phyloP scores from a whole-genome alignment of 495 filamentous ascomycete species.

The Xylaria acuta region DNA sequence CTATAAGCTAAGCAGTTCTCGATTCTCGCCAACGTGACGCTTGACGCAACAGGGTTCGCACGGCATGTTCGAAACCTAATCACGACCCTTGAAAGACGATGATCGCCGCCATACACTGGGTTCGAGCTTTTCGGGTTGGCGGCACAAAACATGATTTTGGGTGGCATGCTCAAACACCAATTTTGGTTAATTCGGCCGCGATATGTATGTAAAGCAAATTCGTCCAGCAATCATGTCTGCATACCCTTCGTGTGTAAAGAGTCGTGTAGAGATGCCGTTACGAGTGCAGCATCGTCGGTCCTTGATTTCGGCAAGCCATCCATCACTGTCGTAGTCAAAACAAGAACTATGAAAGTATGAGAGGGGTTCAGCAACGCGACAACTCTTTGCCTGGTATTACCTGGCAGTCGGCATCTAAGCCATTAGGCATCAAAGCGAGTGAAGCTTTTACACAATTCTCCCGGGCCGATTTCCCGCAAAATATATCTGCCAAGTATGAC shows the following conservation, averaged over 20 bases:
- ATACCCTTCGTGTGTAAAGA: background rate
- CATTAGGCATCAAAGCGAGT: background rate
- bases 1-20: background rate
- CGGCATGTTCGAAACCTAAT: conserved; percentile 17
- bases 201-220: background rate
- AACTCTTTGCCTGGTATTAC: background rate
- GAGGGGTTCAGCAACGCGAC: background rate
- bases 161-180: background rate
- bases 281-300: background rate
- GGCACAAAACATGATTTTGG: background rate
- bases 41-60: conserved; percentile 1
- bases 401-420: background rate
- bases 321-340: background rate
- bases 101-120: background rate
- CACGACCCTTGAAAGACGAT: background rate
- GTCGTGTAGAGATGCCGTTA: background rate
- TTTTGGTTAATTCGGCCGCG: background rate
- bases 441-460: background rate
- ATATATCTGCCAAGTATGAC: conserved; percentile 1
- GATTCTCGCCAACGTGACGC: background rate
- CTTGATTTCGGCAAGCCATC: background rate
- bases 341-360: background rate
- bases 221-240: background rate
- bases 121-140: background rate
- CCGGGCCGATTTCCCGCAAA: conserved; percentile 10